Evolutionary conservation across 192 early-diverging fungal genomes (phyloP).

Genomic region (Kappamyces sp.): DNA sequence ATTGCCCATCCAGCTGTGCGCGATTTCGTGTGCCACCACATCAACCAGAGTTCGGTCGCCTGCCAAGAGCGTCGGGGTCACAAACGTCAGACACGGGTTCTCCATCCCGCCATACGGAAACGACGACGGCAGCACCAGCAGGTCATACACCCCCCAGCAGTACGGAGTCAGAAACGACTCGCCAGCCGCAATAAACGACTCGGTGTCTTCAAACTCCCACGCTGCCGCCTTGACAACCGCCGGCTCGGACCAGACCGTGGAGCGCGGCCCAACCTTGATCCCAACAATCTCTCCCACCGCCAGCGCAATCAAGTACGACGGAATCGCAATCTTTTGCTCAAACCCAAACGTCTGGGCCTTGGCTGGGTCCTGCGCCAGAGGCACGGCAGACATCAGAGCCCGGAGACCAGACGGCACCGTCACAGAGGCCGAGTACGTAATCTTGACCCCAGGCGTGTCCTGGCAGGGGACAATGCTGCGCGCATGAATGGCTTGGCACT

Average conservation of each 20-base stretch:
- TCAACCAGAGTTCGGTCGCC: conserved; percentile 90
- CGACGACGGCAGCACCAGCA: conserved; percentile 80
- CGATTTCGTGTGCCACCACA: conserved; percentile 85
- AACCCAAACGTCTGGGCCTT: conserved; percentile 69
- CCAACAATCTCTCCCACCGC: conserved; percentile 81
- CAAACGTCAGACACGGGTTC: conserved; percentile 97
- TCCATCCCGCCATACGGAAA: conserved; percentile 72
- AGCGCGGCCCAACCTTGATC: conserved; percentile 79
- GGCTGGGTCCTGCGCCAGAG: conserved; percentile 47
- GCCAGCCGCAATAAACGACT: conserved; percentile 49
- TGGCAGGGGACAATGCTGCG: conserved; percentile 86
- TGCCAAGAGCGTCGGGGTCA: conserved; percentile 92
- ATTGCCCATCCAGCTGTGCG: conserved; percentile 26
- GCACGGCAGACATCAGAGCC: conserved; percentile 91
- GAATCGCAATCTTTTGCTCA: conserved; percentile 82
- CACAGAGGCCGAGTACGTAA: conserved; percentile 76
- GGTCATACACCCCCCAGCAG: conserved; percentile 93
- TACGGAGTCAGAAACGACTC: conserved; percentile 77
- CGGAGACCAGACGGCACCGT: conserved; percentile 67
- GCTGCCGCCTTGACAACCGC: conserved; percentile 82
- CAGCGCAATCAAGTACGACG: conserved; percentile 92
- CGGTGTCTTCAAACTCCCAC: conserved; percentile 82
- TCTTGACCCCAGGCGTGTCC: conserved; percentile 81
- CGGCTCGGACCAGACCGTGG: conserved; percentile 95
- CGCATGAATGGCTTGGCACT: conserved; percentile 94